Percentiles rank a stretch among this genome's conserved stretches.
phyloP scores from a whole-genome alignment of 164 flowering plant species.

The Cinnamomum micranthum region DNA sequence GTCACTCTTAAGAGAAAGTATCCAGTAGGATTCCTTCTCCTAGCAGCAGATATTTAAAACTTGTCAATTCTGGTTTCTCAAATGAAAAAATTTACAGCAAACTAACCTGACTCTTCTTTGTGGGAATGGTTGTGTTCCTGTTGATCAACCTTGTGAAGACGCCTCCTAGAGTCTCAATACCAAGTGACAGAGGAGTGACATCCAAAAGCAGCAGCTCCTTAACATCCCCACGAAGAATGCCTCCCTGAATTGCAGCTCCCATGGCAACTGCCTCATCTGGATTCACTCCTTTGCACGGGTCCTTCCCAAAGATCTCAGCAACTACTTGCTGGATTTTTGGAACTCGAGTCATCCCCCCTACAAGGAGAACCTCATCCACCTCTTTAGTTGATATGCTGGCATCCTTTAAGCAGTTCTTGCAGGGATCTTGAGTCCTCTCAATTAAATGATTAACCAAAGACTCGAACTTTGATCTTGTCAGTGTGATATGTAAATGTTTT shows the following conservation, averaged over 20 bases:
- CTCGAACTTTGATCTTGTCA: slow-evolving; percentile 70
- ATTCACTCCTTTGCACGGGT: slow-evolving; percentile 69
- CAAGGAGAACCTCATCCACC: slow-evolving; percentile 71
- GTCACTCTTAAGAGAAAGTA: no score
- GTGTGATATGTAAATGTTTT: slow-evolving; percentile 55
- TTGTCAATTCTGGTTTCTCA: no score
- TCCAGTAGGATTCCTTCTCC: no score
- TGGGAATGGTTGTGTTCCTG: slow-evolving; percentile 62
- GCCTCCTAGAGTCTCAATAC: slow-evolving; percentile 70
- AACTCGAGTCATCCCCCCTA: slow-evolving; percentile 78
- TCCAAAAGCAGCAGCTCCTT: slow-evolving; percentile 67
- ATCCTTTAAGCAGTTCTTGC: slow-evolving; percentile 66
- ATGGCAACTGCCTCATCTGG: slow-evolving; percentile 80
- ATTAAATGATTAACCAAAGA: slow-evolving; percentile 45
- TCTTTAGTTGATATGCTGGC: slow-evolving; percentile 53
- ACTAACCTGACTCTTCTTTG: slow-evolving; percentile 61
- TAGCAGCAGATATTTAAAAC: no score
- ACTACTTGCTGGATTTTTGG: slow-evolving; percentile 71
- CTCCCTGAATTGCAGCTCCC: slow-evolving; percentile 85
- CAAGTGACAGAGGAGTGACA: slow-evolving; percentile 67
- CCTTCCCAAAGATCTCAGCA: slow-evolving; percentile 56
- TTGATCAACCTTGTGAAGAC: slow-evolving; percentile 60
- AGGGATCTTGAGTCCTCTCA: slow-evolving; percentile 55
- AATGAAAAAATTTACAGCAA: no score
- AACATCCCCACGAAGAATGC: slow-evolving; percentile 66